Conservation (phyloP, 2,329 filamentous ascomycete genomes). For the Epichloe sylvatica region DNA sequence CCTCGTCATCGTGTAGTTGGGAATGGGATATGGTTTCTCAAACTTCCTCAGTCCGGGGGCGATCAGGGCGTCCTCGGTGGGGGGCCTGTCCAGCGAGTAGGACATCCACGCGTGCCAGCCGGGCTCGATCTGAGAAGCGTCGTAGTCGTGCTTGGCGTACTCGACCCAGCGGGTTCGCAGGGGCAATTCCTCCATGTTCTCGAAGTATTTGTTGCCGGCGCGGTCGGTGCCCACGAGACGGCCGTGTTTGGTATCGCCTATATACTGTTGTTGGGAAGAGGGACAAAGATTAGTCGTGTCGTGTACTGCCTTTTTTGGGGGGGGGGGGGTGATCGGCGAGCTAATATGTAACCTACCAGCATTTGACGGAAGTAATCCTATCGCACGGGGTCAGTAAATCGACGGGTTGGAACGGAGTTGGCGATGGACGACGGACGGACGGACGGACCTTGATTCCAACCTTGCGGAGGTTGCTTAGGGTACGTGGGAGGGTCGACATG, state of each 20-base stretch:
- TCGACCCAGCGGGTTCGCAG: slow-evolving; percentile 96
- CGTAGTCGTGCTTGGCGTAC: slow-evolving; percentile 77
- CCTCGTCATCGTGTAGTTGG: slow-evolving; percentile 61
- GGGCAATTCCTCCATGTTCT: slow-evolving; percentile 93
- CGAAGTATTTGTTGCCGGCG: slow-evolving; percentile 95
- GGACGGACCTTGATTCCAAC: slow-evolving; percentile 78
- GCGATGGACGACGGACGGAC: slow-evolving; percentile 15
- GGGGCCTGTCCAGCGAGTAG: slow-evolving; percentile 80
- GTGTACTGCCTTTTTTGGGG: not conserved
- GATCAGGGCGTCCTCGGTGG: slow-evolving; percentile 59
- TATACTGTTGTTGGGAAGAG: slow-evolving; percentile 31
- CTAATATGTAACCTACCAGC: slow-evolving; percentile 50
- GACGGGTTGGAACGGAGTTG: not conserved
- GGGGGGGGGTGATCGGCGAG: not conserved
- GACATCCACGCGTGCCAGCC: slow-evolving; percentile 98
- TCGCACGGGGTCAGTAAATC: slow-evolving; percentile 6
- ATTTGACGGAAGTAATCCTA: slow-evolving; percentile 88
- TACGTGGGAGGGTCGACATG: slow-evolving; percentile 89
- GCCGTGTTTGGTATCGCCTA: slow-evolving; percentile 95
- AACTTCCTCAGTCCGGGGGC: slow-evolving; percentile 54
- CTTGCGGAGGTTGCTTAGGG: slow-evolving; percentile 72
- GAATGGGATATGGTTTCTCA: slow-evolving; percentile 58
- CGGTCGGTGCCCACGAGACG: slow-evolving; percentile 71
- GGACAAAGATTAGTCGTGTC: not conserved
- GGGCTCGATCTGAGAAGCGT: slow-evolving; percentile 76